Evolutionary conservation across 1,139 yeast genomes (phyloP).

Genomic region (Candida sanyaensis): DNA sequence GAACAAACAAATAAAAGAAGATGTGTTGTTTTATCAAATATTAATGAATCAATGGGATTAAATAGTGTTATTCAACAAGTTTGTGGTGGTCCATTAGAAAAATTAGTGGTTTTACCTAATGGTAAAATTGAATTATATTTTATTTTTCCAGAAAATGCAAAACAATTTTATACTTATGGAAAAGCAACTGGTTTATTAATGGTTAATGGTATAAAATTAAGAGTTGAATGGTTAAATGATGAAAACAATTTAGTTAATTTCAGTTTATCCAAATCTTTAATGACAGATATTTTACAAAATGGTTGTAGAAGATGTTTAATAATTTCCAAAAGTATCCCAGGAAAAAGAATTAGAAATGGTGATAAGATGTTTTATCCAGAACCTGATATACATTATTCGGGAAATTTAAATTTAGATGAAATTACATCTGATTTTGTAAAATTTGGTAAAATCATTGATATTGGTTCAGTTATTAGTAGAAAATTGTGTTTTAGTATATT

Average conservation of each 20-base stretch:
- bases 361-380: conserved; percentile 33
- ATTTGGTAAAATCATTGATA: conserved; percentile 65
- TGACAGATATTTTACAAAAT: conserved; percentile 27
- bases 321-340: conserved; percentile 28
- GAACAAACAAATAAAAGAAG: conserved; percentile 7
- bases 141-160: conserved; percentile 55
- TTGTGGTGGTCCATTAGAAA: conserved; percentile 76
- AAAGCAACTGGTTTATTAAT: conserved; percentile 54
- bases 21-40: conserved; percentile 20
- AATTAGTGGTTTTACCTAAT: conserved; percentile 26
- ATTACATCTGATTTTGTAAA: conserved; percentile 52
- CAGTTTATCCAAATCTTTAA: conserved; percentile 27
- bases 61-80: conserved; percentile 57
- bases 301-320: conserved; percentile 41
- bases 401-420: conserved; percentile 26
- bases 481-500: conserved; percentile 64
- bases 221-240: conserved; percentile 42
- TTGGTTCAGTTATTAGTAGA: conserved; percentile 67
- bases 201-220: conserved; percentile 57
- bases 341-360: conserved; percentile 21
- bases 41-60: conserved; percentile 36
- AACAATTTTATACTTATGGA: conserved; percentile 54
- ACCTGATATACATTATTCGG: conserved; percentile 32
- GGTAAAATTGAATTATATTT: conserved; percentile 53
- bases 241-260: conserved; percentile 24